Evolutionary conservation across 2,329 filamentous ascomycete species (phyloP).

Genomic region (Aquanectria penicillioides): DNA sequence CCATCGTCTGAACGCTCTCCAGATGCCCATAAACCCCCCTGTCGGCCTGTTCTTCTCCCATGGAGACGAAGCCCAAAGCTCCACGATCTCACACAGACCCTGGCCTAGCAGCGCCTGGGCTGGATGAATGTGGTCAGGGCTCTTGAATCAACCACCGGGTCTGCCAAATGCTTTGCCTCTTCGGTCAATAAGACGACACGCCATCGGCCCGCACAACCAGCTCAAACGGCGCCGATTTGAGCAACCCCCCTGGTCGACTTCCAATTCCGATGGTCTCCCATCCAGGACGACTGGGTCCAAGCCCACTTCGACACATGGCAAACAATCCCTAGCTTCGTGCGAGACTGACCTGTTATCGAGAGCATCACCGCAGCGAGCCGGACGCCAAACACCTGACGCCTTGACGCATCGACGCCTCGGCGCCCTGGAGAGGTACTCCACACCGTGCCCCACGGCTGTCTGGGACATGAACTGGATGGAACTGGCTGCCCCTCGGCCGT

Average conservation of each 20-base stretch:
- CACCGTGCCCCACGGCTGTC: slow-evolving; percentile 14
- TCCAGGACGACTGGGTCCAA: slow-evolving; percentile 14
- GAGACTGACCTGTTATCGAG: slow-evolving; percentile 12
- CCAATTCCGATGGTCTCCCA: slow-evolving; percentile 28
- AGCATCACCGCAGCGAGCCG: slow-evolving; percentile 4
- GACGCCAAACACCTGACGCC: slow-evolving; percentile 15
- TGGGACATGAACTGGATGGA: slow-evolving; percentile 24
- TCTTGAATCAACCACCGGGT: slow-evolving; percentile 14
- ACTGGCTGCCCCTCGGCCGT: slow-evolving; percentile 17
- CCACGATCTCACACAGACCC: slow-evolving; percentile 35
- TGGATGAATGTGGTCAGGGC: slow-evolving; percentile 35
- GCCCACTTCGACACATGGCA: slow-evolving; percentile 29
- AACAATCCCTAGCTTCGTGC: slow-evolving; percentile 14
- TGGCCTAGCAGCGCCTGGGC: slow-evolving; percentile 17
- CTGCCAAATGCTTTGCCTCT: slow-evolving; percentile 23
- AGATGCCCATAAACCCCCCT: slow-evolving; percentile 4
- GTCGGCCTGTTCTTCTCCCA: slow-evolving; percentile 5
- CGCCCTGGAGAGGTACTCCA: slow-evolving; percentile 9
- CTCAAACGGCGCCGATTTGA: slow-evolving; percentile 25
- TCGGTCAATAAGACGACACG: slow-evolving; percentile 25
- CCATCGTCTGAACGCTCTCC: no score
- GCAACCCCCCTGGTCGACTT: slow-evolving; percentile 26
- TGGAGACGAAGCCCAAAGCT: slow-evolving; percentile 25
- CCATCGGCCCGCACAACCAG: slow-evolving; percentile 26
- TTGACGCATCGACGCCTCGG: slow-evolving; percentile 14